Evolutionary conservation across 2,329 filamentous ascomycete genomes (phyloP).

Genomic region (Setomelanomma holmii): DNA sequence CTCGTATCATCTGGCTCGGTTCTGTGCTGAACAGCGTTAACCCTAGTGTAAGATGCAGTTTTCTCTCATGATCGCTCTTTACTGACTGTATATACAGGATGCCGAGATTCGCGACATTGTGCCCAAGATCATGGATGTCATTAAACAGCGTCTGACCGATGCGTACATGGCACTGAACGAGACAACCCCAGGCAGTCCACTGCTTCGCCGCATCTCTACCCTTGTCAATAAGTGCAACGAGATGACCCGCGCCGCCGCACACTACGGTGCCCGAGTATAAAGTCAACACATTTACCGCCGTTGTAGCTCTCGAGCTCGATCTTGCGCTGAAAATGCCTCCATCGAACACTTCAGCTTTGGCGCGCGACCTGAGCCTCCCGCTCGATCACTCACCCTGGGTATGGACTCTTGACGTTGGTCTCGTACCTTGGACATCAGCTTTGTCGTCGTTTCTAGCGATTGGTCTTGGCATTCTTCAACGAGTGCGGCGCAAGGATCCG

Average conservation of each 20-base stretch:
- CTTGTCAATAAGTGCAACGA: conserved; percentile 49
- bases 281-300: background rate
- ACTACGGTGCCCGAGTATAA: conserved; percentile 11
- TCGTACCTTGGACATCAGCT: no score
- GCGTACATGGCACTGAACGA: conserved; percentile 65
- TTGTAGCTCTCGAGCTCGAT: conserved; percentile 7
- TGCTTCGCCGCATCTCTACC: conserved; percentile 59
- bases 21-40: conserved; percentile 63
- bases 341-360: conserved; percentile 8
- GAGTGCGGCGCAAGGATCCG: no score
- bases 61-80: background rate
- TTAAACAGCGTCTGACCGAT: conserved; percentile 63
- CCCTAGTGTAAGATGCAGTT: conserved; percentile 42
- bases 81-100: conserved; percentile 47
- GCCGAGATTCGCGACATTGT: conserved; percentile 63
- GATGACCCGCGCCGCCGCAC: conserved; percentile 32
- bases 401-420: background rate
- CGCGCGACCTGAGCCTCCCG: background rate
- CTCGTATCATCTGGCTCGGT: conserved; percentile 67
- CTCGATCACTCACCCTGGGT: background rate
- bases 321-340: conserved; percentile 40
- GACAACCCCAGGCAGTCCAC: conserved; percentile 58
- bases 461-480: no score
- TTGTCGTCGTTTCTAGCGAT: no score
- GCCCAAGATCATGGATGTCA: conserved; percentile 66